Percentiles rank a stretch among this genome's conserved stretches.
Conservation (phyloP, 176 grass and related monocot species). For the Oryza coarctata region DNA sequence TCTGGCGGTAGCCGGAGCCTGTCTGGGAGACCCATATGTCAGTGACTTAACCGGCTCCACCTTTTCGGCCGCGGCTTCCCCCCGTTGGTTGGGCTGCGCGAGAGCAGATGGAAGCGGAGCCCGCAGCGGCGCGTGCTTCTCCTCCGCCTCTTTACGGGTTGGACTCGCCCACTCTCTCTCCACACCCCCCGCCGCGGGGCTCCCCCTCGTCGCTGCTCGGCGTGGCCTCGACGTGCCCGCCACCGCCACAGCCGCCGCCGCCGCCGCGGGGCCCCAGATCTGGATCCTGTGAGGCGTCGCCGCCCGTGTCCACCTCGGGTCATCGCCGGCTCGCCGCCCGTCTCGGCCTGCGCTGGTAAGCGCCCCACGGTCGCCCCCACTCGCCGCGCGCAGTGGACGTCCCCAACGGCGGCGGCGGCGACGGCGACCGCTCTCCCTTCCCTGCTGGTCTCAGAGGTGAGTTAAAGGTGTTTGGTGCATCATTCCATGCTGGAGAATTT, state of each 20-base stretch:
- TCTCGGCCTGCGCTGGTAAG: background rate
- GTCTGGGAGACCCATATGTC: no score
- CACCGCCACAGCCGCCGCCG: background rate
- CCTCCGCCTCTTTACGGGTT: background rate
- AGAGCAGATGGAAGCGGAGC: background rate
- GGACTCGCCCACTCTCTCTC: constrained; percentile 7
- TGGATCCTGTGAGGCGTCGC: background rate
- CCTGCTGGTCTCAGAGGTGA: background rate
- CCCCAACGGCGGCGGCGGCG: background rate
- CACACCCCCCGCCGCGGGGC: background rate
- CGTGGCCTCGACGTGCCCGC: background rate
- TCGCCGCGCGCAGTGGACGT: background rate
- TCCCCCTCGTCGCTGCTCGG: background rate
- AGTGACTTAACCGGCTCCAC: background rate
- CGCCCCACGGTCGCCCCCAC: background rate
- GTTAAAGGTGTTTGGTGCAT: background rate
- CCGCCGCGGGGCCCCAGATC: background rate
- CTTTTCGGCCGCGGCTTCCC: background rate
- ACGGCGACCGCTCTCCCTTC: background rate
- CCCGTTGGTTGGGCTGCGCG: no score
- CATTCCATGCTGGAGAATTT: background rate
- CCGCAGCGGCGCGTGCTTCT: background rate
- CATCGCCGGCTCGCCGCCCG: background rate
- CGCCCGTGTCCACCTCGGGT: background rate
- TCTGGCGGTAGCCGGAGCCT: no score